These are phyloP conservation scores for Cynanchum wilfordii DNA, from an alignment of 257 asterid genomes.

Conservation along the genomic window DNA sequence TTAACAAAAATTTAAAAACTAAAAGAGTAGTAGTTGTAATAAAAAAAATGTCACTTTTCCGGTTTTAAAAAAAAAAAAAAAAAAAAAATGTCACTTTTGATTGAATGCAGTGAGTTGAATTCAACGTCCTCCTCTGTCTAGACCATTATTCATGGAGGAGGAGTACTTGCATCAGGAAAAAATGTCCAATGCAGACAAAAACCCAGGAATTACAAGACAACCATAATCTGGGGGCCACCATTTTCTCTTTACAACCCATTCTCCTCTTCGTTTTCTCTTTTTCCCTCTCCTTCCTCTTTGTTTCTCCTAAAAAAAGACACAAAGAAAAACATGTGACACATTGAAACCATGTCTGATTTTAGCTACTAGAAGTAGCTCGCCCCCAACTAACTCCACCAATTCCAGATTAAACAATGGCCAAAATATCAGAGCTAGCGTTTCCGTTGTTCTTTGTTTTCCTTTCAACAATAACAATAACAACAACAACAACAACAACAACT, in stretches of 20 bases:
- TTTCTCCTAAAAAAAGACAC: background rate
- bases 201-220: background rate
- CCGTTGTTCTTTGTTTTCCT: constrained; percentile 18
- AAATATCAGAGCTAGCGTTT: constrained; percentile 1
- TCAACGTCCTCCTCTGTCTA: too few relatives aligned
- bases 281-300: background rate
- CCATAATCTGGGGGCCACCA: background rate
- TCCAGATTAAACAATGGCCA: constrained; percentile 37
- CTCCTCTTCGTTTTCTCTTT: background rate
- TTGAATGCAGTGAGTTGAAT: too few relatives aligned
- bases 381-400: background rate
- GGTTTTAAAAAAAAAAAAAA: too few relatives aligned
- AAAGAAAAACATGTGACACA: constrained; percentile 11
- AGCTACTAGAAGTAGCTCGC: background rate
- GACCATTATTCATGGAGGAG: too few relatives aligned
- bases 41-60: too few relatives aligned
- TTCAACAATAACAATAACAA: constrained; percentile 27
- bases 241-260: background rate
- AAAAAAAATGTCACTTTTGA: too few relatives aligned
- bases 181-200: too few relatives aligned
- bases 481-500: constrained; percentile 22
- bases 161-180: too few relatives aligned
- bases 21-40: too few relatives aligned
- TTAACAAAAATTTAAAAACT: too few relatives aligned
- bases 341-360: constrained; percentile 3